Evolutionary conservation across 495 filamentous ascomycete genomes (phyloP), one percentile per base, ranked within the genome.

Genomic region (Cenococcum geophilum): DNA sequence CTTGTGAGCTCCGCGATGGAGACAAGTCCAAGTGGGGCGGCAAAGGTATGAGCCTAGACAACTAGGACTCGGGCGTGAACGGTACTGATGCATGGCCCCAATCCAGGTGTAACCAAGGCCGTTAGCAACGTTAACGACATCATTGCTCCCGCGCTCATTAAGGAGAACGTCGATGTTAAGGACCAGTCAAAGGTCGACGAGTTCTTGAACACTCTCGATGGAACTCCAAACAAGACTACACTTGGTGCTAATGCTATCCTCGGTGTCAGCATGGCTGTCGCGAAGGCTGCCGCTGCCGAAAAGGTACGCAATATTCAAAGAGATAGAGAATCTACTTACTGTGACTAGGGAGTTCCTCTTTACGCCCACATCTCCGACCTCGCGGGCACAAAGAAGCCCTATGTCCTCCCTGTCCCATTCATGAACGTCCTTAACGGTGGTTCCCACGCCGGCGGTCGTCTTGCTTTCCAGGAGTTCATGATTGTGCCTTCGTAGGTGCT

Each of bases 381-480:
- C 68, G 91, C 95, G 60, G 93, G 91, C 66, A 97, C 93, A 76
- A 97, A 97, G 88, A 96, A 99, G 87, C 95, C 95, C 71, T 99
- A 95, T 72, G 95, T 99, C 62, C 87, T 99, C 11, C 95, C 95
- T 57, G 95, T 99, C 59, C 95, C 95, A 65, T 99, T 99, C 88
- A 89, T 91, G 91, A 99, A 99, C 81, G 95, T 99, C 73, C 83
- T 99, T 63, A 99, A 99, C 78, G 95, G 95, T 79, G 93, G 93
- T 64, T 97, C 92, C 71, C 95, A 99, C 81, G 95, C 95, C 65
- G 95, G 95, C 83, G 95, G 95, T 71, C 90, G 93, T 76, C 82
- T 99, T 59, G 95, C 95, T 64, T 99, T 99, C 87, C 95, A 99
- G 79, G 95, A 99, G 78, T 99, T 99, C 86, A 99, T 99, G 95